Evolutionary conservation across 768 basidiomycete genomes (phyloP), one percentile per base, ranked within the genome.

Genomic region (Kwoniella pini): DNA sequence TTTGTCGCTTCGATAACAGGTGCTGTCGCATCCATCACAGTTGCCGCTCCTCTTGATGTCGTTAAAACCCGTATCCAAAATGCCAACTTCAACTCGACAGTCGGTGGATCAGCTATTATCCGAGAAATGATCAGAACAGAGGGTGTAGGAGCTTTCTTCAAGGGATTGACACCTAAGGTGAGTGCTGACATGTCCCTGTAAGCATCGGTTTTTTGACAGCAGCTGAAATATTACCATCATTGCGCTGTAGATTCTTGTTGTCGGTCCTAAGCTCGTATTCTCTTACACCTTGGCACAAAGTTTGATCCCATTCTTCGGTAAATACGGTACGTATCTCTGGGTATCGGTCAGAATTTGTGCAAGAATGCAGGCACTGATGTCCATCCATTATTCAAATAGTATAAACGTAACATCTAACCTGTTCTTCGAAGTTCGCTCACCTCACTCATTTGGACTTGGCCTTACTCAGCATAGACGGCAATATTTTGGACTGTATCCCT

Each of bases 11-110:
- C 92, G 12, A 84, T 98, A 60, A 88, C 87, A 4, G 95, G 95
- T 76, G 95, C 94, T 39, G 87, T 96, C 39, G 88, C 95, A 2
- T 94, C 91, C 30, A 97, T 99, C 74, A 91, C 91, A 9, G 86
- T 98, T 69, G 94, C 95, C 15, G 94, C 95, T 2, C 95, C 95
- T 0, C 87, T 99, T 11, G 95, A 98, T 70, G 88, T 87, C 36
- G 86, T 99, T 81, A 99, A 99, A 74, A 80, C 94, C 19, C 90
- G 94, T 26, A 96, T 99, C 62, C 95, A 99, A 78, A 96, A 98
- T 79, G 95, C 94, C 60, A 95, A 96, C 82, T 99, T 97, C 75
- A 90, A 69, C 62, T 74, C 67, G 10, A 66, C 78, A 46, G 79
- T 80, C 24, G 75, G 77, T 48, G 95, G 95, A 3, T 63, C 88